Base-by-base conservation (phyloP, 306 rosid species). In the Acacia crassicarpa region DNA sequence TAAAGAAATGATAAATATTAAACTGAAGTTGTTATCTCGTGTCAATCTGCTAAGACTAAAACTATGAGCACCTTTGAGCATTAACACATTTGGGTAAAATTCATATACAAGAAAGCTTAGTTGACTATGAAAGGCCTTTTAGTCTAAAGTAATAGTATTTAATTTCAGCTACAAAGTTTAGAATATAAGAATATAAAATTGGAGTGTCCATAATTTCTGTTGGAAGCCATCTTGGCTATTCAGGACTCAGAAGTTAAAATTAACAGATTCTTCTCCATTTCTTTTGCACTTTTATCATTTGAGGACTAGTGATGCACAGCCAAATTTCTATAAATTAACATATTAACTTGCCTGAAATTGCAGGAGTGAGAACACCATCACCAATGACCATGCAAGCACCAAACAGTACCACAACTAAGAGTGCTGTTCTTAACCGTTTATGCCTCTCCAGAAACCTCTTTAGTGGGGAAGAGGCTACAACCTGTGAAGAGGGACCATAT, bases 321-420 rank as follows among this genome's bases (percentile, higher is more conserved):
- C 77, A 77, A 56, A 69, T 62, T 78, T 78, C 54, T 25, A 49
- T 65, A 67, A 43, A 48, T 72, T 9, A 7, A n/a, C 58, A 76
- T 76, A 54, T 68, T 3, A 68, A 43, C 87, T 62, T 72, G 89
- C 98, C 94, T 80, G 94, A 93, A 76, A 91, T 91, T 79, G 97
- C 93, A 3, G 97, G 97, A 85, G 98, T 90, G 51, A 93, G 93
- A 75, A 93, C 93, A 16, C 97, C 98, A 77, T 93, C 98, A 20
- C 98, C 98, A 74, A 93, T 90, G 86, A 93, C 94, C 98, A 93
- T 93, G 87, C 91, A 90, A 78, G 94, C 91, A 68, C 93, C 94
- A 76, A 93, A 87, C 71, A 93, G 80, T 41, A 90, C 97, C 65
- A 91, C 92, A 78, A 91, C 78, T 35, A 93, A 87, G 23, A 93